Evolutionary conservation across 306 rosid genomes (phyloP), one percentile per base, ranked within the genome.

Genomic region (Delonix regia): DNA sequence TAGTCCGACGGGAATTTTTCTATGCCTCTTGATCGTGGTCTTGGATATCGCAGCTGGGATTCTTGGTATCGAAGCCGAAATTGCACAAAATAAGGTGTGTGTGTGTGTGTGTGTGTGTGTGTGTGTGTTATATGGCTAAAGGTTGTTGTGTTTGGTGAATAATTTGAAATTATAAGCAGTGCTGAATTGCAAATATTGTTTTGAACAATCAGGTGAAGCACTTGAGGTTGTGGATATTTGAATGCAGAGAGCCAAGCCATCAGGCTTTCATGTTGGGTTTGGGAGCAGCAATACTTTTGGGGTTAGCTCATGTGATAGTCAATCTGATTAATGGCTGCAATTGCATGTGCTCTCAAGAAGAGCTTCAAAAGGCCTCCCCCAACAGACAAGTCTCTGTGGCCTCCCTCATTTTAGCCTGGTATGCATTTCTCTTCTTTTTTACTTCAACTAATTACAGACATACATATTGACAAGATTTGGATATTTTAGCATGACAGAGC

Each of bases 11-110:
- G 99, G 96, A 9, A 74, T 90, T 74, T 76, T 93, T 47, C 30
- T 95, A 30, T 95, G 97, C 64, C 51, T 95, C 42, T 71, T 95
- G 83, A 82, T 95, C 27, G 87, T 93, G 59, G 82, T 82, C 7
- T 71, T 93, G 84, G 99, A 95, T 79, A 84, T 93, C 3, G 90
- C 78, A n/a, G 99, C 97, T 42, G 99, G 99, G 66, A 81, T 95
- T 80, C 96, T 95, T 9, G 96, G 94, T 77, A 91, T 95, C 41
- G 94, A 93, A 81, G 99, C 97, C 5, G 99, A 95, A 70, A 74
- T 83, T 34, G 97, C 86, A 82, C 96, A 95, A 71, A 91, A 93
- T 88, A 93, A 95, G 97, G 99, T 91, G 82, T 34, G 41, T 2
- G 2, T 34, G 2, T 34, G 38, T 94, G 98, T 92, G 84, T 38